Percentiles rank a stretch among this genome's conserved stretches.
Conservation (phyloP, 1,284 basidiomycete genomes). For the Pseudozyma sp. region DNA sequence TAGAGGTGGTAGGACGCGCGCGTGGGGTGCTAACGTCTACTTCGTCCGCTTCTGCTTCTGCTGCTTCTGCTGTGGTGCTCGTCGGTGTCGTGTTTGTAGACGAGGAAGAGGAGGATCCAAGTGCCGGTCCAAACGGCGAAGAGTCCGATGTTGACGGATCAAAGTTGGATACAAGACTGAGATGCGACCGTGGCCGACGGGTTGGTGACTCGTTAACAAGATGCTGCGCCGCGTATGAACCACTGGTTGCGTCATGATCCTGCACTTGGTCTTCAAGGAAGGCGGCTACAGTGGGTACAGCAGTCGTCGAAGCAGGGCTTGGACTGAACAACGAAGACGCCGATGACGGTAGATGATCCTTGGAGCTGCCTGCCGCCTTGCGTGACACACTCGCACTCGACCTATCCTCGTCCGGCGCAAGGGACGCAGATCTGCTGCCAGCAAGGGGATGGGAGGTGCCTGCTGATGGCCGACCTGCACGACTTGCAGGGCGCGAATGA, state of each 20-base stretch:
- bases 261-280: slow-evolving; percentile 37
- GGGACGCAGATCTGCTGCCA: slow-evolving; percentile 20
- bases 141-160: background rate
- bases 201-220: slow-evolving; percentile 14
- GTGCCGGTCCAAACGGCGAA: background rate
- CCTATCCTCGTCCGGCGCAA: slow-evolving; percentile 15
- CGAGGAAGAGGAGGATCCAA: background rate
- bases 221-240: background rate
- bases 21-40: slow-evolving; percentile 48
- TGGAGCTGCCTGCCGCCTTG: slow-evolving; percentile 6
- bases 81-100: background rate
- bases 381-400: background rate
- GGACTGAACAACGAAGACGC: slow-evolving; percentile 21
- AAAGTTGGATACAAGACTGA: background rate
- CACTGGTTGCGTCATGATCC: background rate
- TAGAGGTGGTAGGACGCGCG: slow-evolving; percentile 31
- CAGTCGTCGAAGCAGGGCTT: slow-evolving; percentile 15
- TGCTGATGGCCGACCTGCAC: slow-evolving; percentile 22
- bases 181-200: slow-evolving; percentile 22
- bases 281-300: slow-evolving; percentile 22
- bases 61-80: slow-evolving; percentile 6
- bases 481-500: slow-evolving; percentile 36
- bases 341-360: background rate
- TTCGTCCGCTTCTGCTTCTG: slow-evolving; percentile 28
- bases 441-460: slow-evolving; percentile 15